Conservation (phyloP, 352 stramenopile genomes). For the Phytophthora hibernalis region DNA sequence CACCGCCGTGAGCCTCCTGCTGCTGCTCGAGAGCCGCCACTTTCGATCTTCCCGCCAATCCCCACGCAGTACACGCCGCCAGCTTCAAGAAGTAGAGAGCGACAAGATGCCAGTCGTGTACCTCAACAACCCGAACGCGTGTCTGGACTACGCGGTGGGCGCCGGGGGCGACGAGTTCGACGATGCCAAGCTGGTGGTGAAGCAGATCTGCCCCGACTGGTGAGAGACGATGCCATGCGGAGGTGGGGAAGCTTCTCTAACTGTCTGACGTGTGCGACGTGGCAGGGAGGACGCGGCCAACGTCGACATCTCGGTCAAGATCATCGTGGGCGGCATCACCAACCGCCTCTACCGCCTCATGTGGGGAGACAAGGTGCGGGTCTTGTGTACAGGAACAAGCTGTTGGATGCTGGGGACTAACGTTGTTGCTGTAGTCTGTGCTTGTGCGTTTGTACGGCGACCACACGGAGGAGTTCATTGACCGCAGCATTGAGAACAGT, state of each 20-base stretch:
- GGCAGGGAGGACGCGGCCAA: slow-evolving; percentile 56
- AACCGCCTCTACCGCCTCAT: slow-evolving; percentile 92
- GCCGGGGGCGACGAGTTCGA: slow-evolving; percentile 79
- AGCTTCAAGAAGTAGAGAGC: slow-evolving; percentile 13
- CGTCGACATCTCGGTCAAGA: slow-evolving; percentile 83
- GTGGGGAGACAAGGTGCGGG: slow-evolving; percentile 63
- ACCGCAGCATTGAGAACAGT: slow-evolving; percentile 93
- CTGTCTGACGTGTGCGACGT: slow-evolving; percentile 11
- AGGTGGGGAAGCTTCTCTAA: not conserved
- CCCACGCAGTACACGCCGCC: not conserved
- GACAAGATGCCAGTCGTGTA: slow-evolving; percentile 64
- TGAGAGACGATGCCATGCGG: slow-evolving; percentile 27
- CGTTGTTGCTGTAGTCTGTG: slow-evolving; percentile 57
- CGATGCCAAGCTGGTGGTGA: slow-evolving; percentile 79
- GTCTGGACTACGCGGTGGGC: slow-evolving; percentile 76
- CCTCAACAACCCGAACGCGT: slow-evolving; percentile 81
- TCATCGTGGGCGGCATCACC: slow-evolving; percentile 92
- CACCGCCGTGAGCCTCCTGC: slow-evolving; percentile 59
- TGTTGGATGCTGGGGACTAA: not conserved
- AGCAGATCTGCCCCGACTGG: slow-evolving; percentile 73
- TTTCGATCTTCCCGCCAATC: slow-evolving; percentile 28
- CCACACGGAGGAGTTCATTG: slow-evolving; percentile 94
- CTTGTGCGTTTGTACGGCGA: slow-evolving; percentile 93
- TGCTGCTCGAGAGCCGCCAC: slow-evolving; percentile 41
- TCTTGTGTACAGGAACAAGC: too few relatives aligned